Evolutionary conservation across 805 yeast genomes (phyloP), one percentile per base, ranked within the genome.

Genomic region (Lachancea sp.): DNA sequence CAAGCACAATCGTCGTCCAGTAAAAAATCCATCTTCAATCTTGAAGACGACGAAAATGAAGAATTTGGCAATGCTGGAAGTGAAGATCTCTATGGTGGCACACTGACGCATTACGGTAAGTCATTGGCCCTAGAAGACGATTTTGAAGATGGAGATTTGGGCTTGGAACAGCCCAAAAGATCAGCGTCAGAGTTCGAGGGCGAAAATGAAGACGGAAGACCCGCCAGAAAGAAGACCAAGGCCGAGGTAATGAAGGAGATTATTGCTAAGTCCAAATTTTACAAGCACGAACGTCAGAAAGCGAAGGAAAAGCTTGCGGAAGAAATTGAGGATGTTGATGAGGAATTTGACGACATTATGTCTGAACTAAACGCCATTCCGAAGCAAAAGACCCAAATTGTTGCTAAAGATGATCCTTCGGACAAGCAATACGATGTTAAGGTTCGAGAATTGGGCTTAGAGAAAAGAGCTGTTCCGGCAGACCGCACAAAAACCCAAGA

Each of bases 181-280:
- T 11, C 18, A 11, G 32, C 19, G 20, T 48, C 19, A 64, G 9
- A 12, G 11, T 27, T 29, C 17, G 34, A 33, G 4, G 19, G 19
- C 32, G 31, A 19, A 13, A 10, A 60, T 17, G 73, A 69, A 38
- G 71, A 63, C 9, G 74, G 68, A 17, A 66, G 57, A 38, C 79
- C 81, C 1, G 63, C 68, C n/a, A 74, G 79, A 48, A 82, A 81
- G 65, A 85, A 82, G 65, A 78, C 87, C 16, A 85, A 85, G 57
- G 83, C 85, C 32, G 95, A 85, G 63, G 91, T 85, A 32, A 85
- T 85, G 95, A 77, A 82, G 53, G 95, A 85, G 60, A 77, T 85
- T 39, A 85, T 85, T 47, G 88, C 93, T 31, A 85, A 85, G 64
- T 82, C 93, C 15, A 85, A 85, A 57, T 81, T 75, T 55, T 77